A percentile compares a stretch with the other conserved stretches of the same genome.
These are phyloP conservation scores for Monosporascus sp. DNA, from an alignment of 2,329 filamentous ascomycete species.

Conservation along the genomic window DNA sequence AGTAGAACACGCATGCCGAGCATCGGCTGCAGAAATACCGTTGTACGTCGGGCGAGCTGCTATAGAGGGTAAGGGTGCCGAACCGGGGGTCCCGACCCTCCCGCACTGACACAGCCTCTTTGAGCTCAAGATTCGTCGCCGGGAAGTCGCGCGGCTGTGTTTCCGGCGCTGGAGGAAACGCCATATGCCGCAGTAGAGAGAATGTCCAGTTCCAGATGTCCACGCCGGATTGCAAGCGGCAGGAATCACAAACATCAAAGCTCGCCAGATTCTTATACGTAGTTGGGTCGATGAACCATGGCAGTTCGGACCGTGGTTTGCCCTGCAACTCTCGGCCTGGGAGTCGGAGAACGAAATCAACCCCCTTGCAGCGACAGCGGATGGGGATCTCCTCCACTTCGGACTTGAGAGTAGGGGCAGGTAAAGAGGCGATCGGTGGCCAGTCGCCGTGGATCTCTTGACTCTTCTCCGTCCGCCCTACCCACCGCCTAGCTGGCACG, in stretches of 20 bases:
- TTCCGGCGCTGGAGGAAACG: slow-evolving; percentile 16
- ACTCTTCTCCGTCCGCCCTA: slow-evolving; percentile 10
- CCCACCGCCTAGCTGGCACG: slow-evolving; percentile 20
- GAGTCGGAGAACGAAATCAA: slow-evolving; percentile 34
- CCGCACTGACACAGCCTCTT: slow-evolving; percentile 23
- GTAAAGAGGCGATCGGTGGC: slow-evolving; percentile 14
- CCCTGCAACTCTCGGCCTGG: slow-evolving; percentile 23
- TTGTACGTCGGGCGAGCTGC: slow-evolving; percentile 38
- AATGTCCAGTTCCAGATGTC: slow-evolving; percentile 45
- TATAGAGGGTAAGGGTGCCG: slow-evolving; percentile 38
- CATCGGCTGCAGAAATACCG: slow-evolving; percentile 45
- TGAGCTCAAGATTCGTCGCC: slow-evolving; percentile 24
- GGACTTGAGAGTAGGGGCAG: slow-evolving; percentile 10
- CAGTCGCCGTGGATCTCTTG: slow-evolving; percentile 27
- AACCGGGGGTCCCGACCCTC: slow-evolving; percentile 28
- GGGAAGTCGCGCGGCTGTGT: slow-evolving; percentile 24
- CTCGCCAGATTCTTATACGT: slow-evolving; percentile 34
- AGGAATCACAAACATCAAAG: slow-evolving; percentile 44
- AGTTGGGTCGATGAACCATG: slow-evolving; percentile 37
- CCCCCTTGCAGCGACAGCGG: slow-evolving; percentile 41
- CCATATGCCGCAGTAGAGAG: slow-evolving; percentile 33
- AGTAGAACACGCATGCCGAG: slow-evolving; percentile 43
- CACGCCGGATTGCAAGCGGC: slow-evolving; percentile 34
- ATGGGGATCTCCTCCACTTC: slow-evolving; percentile 28
- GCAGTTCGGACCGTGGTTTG: slow-evolving; percentile 26